Conservation (phyloP, 2,329 filamentous ascomycete species). For the Ophiostoma pallidulum region DNA sequence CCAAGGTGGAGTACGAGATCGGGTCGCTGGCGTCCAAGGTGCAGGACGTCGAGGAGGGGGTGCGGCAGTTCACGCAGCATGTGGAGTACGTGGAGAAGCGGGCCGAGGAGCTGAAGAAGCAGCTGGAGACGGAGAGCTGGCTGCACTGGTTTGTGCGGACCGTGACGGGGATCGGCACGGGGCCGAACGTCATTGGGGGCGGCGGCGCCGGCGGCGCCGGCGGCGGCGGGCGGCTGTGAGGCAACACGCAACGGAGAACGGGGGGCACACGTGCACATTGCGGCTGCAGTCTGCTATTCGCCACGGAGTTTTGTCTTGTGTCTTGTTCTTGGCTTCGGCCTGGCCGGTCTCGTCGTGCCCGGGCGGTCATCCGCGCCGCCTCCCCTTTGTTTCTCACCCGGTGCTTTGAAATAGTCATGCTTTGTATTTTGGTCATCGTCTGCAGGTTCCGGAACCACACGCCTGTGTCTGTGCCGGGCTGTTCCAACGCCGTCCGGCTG, state of each 20-base stretch:
- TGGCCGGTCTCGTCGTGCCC: too few relatives aligned
- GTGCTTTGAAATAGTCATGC: too few relatives aligned
- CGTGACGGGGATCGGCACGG: slow-evolving; percentile 50
- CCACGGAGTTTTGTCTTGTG: slow-evolving; percentile 3
- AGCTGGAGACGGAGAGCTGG: slow-evolving; percentile 56
- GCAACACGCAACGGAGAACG: neutral
- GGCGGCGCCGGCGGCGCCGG: neutral
- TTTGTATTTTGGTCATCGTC: too few relatives aligned
- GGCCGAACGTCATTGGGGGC: slow-evolving; percentile 42
- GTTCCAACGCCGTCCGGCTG: too few relatives aligned
- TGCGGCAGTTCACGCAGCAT: slow-evolving; percentile 69
- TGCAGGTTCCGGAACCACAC: too few relatives aligned
- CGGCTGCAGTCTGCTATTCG: neutral
- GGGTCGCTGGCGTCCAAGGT: slow-evolving; percentile 69
- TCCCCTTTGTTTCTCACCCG: too few relatives aligned
- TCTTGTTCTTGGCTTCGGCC: neutral
- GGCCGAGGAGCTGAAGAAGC: slow-evolving; percentile 51
- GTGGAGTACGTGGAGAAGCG: slow-evolving; percentile 61
- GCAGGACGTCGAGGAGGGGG: slow-evolving; percentile 76
- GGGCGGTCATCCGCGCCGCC: too few relatives aligned
- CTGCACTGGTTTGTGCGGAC: slow-evolving; percentile 55
- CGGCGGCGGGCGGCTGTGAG: neutral
- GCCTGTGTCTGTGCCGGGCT: too few relatives aligned
- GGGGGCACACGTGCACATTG: neutral
- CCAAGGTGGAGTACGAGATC: slow-evolving; percentile 89